Conservation (phyloP, 176 grass and related monocot species). For the Otatea glauca region DNA sequence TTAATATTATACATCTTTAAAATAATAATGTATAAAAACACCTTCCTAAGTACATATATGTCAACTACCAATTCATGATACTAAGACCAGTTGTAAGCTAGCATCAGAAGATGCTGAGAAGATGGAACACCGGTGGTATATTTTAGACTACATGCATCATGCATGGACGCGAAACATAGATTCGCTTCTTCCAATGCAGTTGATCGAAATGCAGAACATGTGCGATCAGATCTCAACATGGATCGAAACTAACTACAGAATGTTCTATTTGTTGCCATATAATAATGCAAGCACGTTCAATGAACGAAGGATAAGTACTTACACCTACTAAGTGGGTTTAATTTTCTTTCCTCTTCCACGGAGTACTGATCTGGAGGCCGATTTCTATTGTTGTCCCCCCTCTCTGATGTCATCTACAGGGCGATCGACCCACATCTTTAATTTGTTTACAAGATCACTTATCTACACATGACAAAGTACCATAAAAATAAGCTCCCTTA, state of each 20-base stretch:
- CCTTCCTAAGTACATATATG: neutral
- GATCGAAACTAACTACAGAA: neutral
- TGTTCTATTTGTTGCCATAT: neutral
- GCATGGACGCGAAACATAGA: neutral
- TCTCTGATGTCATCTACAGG: constrained; percentile 18
- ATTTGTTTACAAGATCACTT: constrained; percentile 15
- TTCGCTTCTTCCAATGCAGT: neutral
- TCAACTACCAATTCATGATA: neutral
- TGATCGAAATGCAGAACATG: constrained; percentile 12
- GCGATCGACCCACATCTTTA: neutral
- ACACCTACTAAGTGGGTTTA: constrained; percentile 31
- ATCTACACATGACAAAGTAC: constrained; percentile 22
- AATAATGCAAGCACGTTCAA: neutral
- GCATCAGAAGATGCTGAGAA: neutral
- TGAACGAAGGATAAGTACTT: neutral
- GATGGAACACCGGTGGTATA: neutral
- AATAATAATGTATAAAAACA: no score
- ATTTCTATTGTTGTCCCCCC: constrained; percentile 3
- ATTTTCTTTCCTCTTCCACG: constrained; percentile 7
- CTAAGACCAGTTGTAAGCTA: neutral
- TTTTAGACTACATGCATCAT: no score
- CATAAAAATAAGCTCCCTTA: neutral
- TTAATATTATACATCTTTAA: no score
- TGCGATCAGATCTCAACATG: neutral
- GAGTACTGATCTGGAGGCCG: neutral